These are phyloP conservation scores for Phyllosticta citrichinensis DNA, from an alignment of 2,329 filamentous ascomycete species.

Conservation along the genomic window DNA sequence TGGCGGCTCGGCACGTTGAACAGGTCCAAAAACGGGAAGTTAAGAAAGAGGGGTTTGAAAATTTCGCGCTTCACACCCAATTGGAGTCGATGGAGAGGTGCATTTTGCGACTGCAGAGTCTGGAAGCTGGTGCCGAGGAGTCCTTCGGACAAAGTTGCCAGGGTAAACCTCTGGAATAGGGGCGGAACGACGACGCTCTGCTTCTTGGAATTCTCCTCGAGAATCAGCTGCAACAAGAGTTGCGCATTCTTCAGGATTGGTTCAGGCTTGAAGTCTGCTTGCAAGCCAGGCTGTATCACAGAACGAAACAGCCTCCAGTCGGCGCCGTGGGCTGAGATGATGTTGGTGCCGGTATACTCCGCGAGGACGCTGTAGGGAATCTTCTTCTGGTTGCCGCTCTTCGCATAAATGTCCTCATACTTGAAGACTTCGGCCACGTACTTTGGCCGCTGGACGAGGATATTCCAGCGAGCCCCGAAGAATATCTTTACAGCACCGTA, in stretches of 20 bases:
- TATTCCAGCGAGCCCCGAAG: conserved; percentile 41
- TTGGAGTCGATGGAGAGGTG: conserved; percentile 2
- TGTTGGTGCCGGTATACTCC: conserved; percentile 24
- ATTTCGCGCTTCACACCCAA: neutral
- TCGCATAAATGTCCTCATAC: conserved; percentile 22
- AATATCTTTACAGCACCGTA: conserved; percentile 40
- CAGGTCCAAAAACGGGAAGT: conserved; percentile 5
- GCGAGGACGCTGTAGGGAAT: conserved; percentile 23
- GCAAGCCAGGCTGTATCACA: conserved; percentile 23
- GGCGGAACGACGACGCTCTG: conserved; percentile 21
- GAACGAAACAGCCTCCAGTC: conserved; percentile 22
- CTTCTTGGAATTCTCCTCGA: conserved; percentile 15
- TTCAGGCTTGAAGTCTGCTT: conserved; percentile 15
- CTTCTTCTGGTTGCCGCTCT: conserved; percentile 24
- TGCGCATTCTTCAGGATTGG: conserved; percentile 18
- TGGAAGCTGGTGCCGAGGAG: conserved; percentile 15
- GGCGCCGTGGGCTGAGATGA: conserved; percentile 23
- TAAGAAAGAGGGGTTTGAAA: conserved; percentile 6
- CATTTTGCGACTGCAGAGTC: conserved; percentile 1
- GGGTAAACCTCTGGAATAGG: conserved; percentile 27
- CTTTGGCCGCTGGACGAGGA: conserved; percentile 36
- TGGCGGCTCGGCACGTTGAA: conserved; percentile 12
- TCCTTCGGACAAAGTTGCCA: conserved; percentile 27
- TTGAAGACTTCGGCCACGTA: conserved; percentile 33
- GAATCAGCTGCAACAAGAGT: conserved; percentile 20